phyloP scores from a whole-genome alignment of 352 stramenopile genomes.

The Phytophthora gonapodyides region DNA sequence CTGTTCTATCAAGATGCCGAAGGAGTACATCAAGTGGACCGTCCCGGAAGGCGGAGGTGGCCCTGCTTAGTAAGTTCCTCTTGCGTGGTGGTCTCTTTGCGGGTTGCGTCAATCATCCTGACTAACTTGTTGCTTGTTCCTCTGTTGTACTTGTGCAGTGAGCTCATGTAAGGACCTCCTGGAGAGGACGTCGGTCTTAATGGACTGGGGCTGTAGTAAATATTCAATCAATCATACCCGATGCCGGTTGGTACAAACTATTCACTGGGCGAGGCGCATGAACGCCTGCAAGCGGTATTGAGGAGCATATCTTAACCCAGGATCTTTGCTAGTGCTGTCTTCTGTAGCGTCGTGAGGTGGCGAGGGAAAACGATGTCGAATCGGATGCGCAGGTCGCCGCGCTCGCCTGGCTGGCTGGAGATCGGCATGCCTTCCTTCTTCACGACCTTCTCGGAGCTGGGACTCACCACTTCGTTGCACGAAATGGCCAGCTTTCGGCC shows the following conservation, averaged over 20 bases:
- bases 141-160: slow-evolving; percentile 44
- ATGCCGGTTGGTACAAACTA: slow-evolving; percentile 27
- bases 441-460: slow-evolving; percentile 90
- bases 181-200: slow-evolving; percentile 16
- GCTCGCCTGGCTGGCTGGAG: slow-evolving; percentile 50
- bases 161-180: slow-evolving; percentile 63
- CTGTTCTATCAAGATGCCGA: slow-evolving; percentile 99
- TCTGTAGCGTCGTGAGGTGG: slow-evolving; percentile 92
- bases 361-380: slow-evolving; percentile 97
- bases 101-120: not conserved
- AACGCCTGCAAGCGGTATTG: too few species aligned
- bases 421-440: slow-evolving; percentile 96
- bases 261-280: too few species aligned
- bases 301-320: slow-evolving; percentile 45
- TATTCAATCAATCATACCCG: slow-evolving; percentile 38
- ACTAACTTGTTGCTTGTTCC: slow-evolving; percentile 39
- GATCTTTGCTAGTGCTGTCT: slow-evolving; percentile 84
- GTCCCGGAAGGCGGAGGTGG: slow-evolving; percentile 98
- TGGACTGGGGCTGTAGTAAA: slow-evolving; percentile 38
- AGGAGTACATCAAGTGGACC: slow-evolving; percentile 99
- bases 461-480: slow-evolving; percentile 93
- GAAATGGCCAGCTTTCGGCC: slow-evolving; percentile 93
- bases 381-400: slow-evolving; percentile 94
- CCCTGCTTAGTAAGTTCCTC: slow-evolving; percentile 95
- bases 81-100: slow-evolving; percentile 6